These are phyloP conservation scores for Saturnispora sekii DNA, from an alignment of 805 yeast genomes.

Conservation along the genomic window DNA sequence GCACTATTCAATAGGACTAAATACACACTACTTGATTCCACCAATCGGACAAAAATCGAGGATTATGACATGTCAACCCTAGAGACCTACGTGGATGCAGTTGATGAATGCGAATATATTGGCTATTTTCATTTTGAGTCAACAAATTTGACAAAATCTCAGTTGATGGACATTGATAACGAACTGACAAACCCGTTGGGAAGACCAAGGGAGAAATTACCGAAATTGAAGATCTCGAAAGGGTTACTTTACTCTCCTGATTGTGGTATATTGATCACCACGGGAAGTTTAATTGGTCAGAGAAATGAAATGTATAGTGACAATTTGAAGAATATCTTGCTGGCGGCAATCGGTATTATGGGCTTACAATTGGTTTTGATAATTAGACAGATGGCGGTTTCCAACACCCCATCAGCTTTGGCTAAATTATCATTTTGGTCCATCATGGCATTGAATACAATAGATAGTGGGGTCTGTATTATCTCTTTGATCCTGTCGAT, in stretches of 20 bases:
- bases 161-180: constrained; percentile 55
- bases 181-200: constrained; percentile 74
- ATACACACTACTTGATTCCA: constrained; percentile 32
- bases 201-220: constrained; percentile 54
- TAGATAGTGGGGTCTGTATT: constrained; percentile 64
- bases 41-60: constrained; percentile 32
- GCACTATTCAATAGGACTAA: constrained; percentile 36
- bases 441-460: constrained; percentile 49
- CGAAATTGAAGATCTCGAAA: constrained; percentile 41
- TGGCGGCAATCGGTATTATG: constrained; percentile 37
- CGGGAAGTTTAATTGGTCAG: constrained; percentile 39
- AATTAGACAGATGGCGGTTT: constrained; percentile 58
- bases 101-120: constrained; percentile 58
- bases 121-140: constrained; percentile 59
- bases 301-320: constrained; percentile 39
- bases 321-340: constrained; percentile 31
- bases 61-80: constrained; percentile 31
- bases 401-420: constrained; percentile 72
- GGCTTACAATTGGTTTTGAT: constrained; percentile 46
- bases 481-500: constrained; percentile 51
- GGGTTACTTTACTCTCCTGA: constrained; percentile 80
- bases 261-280: constrained; percentile 54
- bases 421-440: constrained; percentile 66
- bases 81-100: constrained; percentile 25
- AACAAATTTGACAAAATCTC: constrained; percentile 42